These are phyloP conservation scores for Pulveroboletus sp. DNA, from an alignment of 768 basidiomycete species.

Conservation along the genomic window DNA sequence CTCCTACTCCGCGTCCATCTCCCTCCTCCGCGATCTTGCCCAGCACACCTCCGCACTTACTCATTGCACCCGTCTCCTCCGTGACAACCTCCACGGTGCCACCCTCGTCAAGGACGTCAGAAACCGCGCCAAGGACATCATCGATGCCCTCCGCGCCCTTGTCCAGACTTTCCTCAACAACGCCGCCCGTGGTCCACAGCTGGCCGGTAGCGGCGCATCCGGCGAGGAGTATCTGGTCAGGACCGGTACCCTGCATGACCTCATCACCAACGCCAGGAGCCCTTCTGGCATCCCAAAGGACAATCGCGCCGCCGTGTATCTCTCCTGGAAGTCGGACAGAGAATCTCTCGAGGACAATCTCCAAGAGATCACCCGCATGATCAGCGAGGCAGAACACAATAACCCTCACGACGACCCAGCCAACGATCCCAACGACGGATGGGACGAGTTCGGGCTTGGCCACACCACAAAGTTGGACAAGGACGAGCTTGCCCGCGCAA, in stretches of 20 bases:
- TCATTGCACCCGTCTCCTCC: conserved; percentile 47
- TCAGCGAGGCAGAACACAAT: conserved; percentile 36
- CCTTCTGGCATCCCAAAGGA: conserved; percentile 47
- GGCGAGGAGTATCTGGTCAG: conserved; percentile 50
- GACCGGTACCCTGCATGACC: conserved; percentile 57
- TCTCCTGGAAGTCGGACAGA: conserved; percentile 46
- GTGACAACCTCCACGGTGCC: conserved; percentile 37
- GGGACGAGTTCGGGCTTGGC: conserved; percentile 55
- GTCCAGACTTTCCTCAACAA: conserved; percentile 39
- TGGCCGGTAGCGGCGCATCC: conserved; percentile 8
- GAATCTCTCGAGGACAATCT: conserved; percentile 59
- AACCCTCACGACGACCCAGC: conserved; percentile 7
- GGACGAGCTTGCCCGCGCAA: conserved; percentile 51
- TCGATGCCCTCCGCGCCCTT: conserved; percentile 43
- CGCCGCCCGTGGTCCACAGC: conserved; percentile 21
- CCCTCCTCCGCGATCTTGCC: conserved; percentile 51
- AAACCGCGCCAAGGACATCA: conserved; percentile 36
- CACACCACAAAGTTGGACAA: conserved; percentile 42
- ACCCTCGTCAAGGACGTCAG: conserved; percentile 44
- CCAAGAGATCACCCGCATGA: conserved; percentile 53
- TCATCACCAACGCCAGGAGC: conserved; percentile 48
- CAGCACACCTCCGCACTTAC: conserved; percentile 45
- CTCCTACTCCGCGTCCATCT: conserved; percentile 45
- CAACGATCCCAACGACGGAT: conserved; percentile 43
- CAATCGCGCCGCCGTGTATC: conserved; percentile 55